Conservation (phyloP, 208 protist species). For the Crithidia fasciculata region DNA sequence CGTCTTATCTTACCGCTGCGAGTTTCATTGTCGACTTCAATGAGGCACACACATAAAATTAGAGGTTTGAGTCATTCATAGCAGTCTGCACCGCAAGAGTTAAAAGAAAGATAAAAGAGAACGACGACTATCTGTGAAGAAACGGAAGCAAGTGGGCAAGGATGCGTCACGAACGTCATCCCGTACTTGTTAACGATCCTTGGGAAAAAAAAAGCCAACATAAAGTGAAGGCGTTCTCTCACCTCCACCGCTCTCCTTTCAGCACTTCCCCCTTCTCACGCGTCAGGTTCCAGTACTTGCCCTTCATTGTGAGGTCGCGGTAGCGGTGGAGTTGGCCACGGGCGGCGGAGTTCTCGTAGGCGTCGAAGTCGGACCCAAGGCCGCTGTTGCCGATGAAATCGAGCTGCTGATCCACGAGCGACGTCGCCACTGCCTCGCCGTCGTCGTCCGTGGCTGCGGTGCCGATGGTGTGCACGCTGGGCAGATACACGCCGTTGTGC, state of each 20-base stretch:
- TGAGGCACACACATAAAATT: too few relatives aligned
- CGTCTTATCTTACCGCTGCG: too few relatives aligned
- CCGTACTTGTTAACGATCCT: background rate
- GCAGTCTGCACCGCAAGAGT: too few relatives aligned
- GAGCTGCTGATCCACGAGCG: constrained; percentile 89
- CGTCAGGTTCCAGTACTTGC: constrained; percentile 79
- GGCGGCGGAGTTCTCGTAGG: constrained; percentile 70
- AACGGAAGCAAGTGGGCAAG: too few relatives aligned
- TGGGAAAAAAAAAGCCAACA: background rate
- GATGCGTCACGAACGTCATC: too few relatives aligned
- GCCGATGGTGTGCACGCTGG: constrained; percentile 10
- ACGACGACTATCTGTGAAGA: too few relatives aligned
- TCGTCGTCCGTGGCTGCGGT: background rate
- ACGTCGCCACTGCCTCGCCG: constrained; percentile 16
- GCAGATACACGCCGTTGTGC: constrained; percentile 65
- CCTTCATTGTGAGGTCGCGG: constrained; percentile 89
- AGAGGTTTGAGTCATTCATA: too few relatives aligned
- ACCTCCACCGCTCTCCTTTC: constrained; percentile 50
- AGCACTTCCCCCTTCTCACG: constrained; percentile 55
- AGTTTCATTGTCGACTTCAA: too few relatives aligned
- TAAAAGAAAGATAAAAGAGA: too few relatives aligned
- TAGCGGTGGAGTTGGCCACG: constrained; percentile 73
- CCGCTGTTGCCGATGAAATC: constrained; percentile 62
- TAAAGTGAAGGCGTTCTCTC: background rate
- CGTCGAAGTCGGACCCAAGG: constrained; percentile 62